Evolutionary conservation across 2,329 filamentous ascomycete genomes (phyloP).

Genomic region (Ustilaginoidea virens): DNA sequence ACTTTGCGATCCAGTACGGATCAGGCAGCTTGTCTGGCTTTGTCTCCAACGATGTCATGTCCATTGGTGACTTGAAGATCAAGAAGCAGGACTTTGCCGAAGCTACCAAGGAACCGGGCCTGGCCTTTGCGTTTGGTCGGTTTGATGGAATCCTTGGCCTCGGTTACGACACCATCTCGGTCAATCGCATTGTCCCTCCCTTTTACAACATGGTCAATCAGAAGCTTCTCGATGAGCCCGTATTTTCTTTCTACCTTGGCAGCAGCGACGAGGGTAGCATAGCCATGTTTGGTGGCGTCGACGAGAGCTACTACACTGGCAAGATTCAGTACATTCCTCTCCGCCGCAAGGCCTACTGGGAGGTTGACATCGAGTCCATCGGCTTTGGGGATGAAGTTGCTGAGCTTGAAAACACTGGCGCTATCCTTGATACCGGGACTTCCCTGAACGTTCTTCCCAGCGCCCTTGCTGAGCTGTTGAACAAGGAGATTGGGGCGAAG

Average conservation of each 20-base stretch:
- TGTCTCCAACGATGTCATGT: constrained; percentile 74
- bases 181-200: constrained; percentile 85
- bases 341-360: constrained; percentile 98
- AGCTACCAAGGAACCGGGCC: constrained; percentile 85
- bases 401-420: constrained; percentile 85
- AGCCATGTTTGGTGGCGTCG: constrained; percentile 77
- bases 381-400: constrained; percentile 74
- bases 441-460: constrained; percentile 91
- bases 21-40: constrained; percentile 90
- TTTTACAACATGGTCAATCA: constrained; percentile 96
- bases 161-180: constrained; percentile 90
- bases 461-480: constrained; percentile 86
- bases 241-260: constrained; percentile 94
- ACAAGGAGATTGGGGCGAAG: constrained; percentile 95
- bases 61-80: constrained; percentile 78
- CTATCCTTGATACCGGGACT: constrained; percentile 95
- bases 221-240: constrained; percentile 73
- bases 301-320: constrained; percentile 66
- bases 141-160: constrained; percentile 96
- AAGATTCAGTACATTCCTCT: constrained; percentile 88
- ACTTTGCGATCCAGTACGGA: constrained; percentile 89
- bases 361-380: constrained; percentile 90
- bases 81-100: constrained; percentile 91
- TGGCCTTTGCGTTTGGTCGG: constrained; percentile 93
- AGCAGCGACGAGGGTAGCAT: constrained; percentile 62